Percentiles rank a stretch among this genome's conserved stretches.
Conservation (phyloP, 805 yeast species). For the Schizosaccharomyces cryophilus region DNA sequence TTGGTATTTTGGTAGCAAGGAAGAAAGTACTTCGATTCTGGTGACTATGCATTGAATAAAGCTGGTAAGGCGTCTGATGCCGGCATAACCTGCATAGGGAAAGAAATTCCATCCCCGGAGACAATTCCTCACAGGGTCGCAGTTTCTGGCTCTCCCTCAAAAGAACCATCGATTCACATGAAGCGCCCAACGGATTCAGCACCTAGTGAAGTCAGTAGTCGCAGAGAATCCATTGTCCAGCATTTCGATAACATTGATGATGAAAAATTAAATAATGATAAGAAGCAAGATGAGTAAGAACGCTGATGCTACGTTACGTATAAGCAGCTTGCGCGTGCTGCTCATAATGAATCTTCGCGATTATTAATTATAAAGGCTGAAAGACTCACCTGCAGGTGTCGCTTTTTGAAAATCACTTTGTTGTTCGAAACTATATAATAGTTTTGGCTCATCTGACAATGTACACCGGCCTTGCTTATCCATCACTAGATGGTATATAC, state of each 20-base stretch:
- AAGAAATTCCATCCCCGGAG: constrained; percentile 12
- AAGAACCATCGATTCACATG: background rate
- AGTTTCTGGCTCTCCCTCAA: background rate
- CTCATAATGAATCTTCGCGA: too few species aligned
- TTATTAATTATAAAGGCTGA: too few species aligned
- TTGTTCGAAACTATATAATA: too few species aligned
- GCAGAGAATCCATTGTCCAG: background rate
- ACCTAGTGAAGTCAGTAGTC: background rate
- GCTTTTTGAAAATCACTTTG: too few species aligned
- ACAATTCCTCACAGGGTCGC: constrained; percentile 10
- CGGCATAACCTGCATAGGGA: constrained; percentile 11
- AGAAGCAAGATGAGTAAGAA: too few species aligned
- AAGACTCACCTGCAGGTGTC: too few species aligned
- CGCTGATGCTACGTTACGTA: too few species aligned
- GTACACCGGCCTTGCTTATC: too few species aligned
- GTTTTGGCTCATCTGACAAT: too few species aligned
- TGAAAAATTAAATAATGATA: background rate
- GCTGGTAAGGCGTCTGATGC: constrained; percentile 16
- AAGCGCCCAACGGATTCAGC: background rate
- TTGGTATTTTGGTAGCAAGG: constrained; percentile 24
- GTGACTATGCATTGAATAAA: constrained; percentile 63
- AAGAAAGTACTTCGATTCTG: constrained; percentile 78
- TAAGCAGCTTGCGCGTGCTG: too few species aligned
- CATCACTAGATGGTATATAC: too few species aligned
- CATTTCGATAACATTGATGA: background rate